phyloP scores from a whole-genome alignment of 2,329 filamentous ascomycete genomes.

The Myrmaecium sp. region DNA sequence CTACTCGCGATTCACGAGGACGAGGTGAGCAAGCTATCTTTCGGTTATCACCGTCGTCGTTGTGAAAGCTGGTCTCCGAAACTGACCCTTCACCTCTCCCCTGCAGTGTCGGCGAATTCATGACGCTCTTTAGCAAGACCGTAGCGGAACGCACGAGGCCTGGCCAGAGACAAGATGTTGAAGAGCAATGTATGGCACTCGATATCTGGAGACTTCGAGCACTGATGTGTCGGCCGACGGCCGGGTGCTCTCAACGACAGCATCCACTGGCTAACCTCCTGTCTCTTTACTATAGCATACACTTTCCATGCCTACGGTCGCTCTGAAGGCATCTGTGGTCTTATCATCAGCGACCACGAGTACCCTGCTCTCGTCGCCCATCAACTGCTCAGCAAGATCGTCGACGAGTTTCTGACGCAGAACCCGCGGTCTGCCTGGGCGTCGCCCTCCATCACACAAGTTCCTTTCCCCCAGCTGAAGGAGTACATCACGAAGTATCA shows the following conservation, averaged over 20 bases:
- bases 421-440: slow-evolving; percentile 54
- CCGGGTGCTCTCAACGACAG: slow-evolving; percentile 4
- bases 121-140: slow-evolving; percentile 73
- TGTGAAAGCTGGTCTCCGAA: too few relatives aligned
- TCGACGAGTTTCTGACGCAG: slow-evolving; percentile 70
- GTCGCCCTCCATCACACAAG: slow-evolving; percentile 29
- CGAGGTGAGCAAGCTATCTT: slow-evolving; percentile 35
- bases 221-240: too few relatives aligned
- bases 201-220: slow-evolving; percentile 1
- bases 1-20: slow-evolving; percentile 65
- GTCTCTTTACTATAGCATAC: slow-evolving; percentile 32
- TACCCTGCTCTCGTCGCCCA: slow-evolving; percentile 61
- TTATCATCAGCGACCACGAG: slow-evolving; percentile 31
- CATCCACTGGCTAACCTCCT: too few relatives aligned
- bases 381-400: slow-evolving; percentile 68
- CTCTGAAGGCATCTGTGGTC: slow-evolving; percentile 28
- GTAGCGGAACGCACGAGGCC: slow-evolving; percentile 70
- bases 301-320: slow-evolving; percentile 36
- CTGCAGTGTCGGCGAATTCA: slow-evolving; percentile 45
- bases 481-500: slow-evolving; percentile 69
- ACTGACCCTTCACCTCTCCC: slow-evolving; percentile 1
- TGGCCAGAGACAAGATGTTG: slow-evolving; percentile 72
- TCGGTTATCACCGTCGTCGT: not conserved
- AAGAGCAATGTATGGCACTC: slow-evolving; percentile 48
- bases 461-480: slow-evolving; percentile 57